Conservation (phyloP, 2,329 filamentous ascomycete genomes). For the Dendryphion nanum region DNA sequence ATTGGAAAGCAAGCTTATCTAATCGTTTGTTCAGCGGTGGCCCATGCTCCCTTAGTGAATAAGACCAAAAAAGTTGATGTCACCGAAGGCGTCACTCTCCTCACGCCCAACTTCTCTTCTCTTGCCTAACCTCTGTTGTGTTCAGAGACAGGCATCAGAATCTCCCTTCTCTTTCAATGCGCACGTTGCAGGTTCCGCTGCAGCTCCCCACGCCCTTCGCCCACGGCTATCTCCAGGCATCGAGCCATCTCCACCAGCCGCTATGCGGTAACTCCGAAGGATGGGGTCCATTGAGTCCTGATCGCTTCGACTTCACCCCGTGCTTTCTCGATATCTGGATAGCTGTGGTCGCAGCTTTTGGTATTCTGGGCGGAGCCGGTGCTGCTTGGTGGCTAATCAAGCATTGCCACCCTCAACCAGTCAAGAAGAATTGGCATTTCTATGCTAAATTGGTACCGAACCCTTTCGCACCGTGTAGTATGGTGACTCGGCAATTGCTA, state of each 20-base stretch:
- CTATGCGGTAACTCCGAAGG: conserved; percentile 88
- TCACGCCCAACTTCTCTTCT: conserved; percentile 5
- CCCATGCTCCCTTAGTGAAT: too few species aligned
- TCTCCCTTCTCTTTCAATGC: conserved; percentile 33
- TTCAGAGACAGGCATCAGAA: conserved; percentile 22
- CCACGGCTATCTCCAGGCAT: conserved; percentile 56
- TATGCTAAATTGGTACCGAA: conserved; percentile 81
- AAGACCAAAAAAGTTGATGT: not conserved
- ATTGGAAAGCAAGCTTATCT: too few species aligned
- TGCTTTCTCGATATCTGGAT: conserved; percentile 96
- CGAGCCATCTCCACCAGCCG: conserved; percentile 56
- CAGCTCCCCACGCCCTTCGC: conserved; percentile 23
- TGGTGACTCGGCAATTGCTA: not conserved
- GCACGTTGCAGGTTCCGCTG: conserved; percentile 36
- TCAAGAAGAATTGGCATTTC: conserved; percentile 87
- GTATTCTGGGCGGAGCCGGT: conserved; percentile 71
- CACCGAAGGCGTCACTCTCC: not conserved
- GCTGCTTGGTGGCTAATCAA: conserved; percentile 78
- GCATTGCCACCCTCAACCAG: conserved; percentile 64
- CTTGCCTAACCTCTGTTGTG: conserved; percentile 13
- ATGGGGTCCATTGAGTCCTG: conserved; percentile 88
- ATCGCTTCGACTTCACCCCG: conserved; percentile 91
- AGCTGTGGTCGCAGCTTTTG: conserved; percentile 72
- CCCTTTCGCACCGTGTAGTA: not conserved
- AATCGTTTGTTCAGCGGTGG: too few species aligned